Evolutionary conservation across 305 asterid genomes (phyloP), one percentile per base, ranked within the genome.

Genomic region (Solanum hybrid): DNA sequence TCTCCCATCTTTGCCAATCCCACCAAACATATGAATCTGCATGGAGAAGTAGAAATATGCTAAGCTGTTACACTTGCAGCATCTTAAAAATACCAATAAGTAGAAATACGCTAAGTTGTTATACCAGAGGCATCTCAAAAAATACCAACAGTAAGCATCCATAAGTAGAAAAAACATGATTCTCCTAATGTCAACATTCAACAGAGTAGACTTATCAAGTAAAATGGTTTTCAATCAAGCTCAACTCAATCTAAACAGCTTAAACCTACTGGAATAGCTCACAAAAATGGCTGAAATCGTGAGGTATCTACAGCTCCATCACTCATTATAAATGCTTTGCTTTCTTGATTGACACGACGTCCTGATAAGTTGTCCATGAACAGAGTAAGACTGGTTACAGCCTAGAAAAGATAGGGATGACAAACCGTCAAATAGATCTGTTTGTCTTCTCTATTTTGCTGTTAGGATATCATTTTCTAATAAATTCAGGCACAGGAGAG

Each of bases 1-100:
- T 97, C 94, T 95, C 99, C 99, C 99, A 97, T 94, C 99, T 96
- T 94, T 92, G 93, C 99, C 99, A 97, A 90, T 96, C 96, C 99
- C 99, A 97, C 99, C 99, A 97, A 91, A 95, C 99, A 92, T 94
- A 97, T 76, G 99, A 97, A 94, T 97, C 99, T 97, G 96, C 92
- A 90, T 89, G 86, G 89, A 87, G 61, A 88, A 89, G 71, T 39
- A 86, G 34, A 86, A 39, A 18, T 89, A 80, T 57, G 86, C 31
- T 86, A 91, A 90, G 90, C 90, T 88, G 87, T 89, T 86, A 33
- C 46, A 46, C 42, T 51, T 22, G 85, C 86, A 88, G 35, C 61
- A 31, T 73, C 37, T 28, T 18, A 28, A 46, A 88, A 8, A 57
- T 20, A 77, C 39, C 67, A 34, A 78, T 13, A 51, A 78, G 67